Conservation (phyloP, 2,329 filamentous ascomycete genomes). For the Fusarium ambrosium region DNA sequence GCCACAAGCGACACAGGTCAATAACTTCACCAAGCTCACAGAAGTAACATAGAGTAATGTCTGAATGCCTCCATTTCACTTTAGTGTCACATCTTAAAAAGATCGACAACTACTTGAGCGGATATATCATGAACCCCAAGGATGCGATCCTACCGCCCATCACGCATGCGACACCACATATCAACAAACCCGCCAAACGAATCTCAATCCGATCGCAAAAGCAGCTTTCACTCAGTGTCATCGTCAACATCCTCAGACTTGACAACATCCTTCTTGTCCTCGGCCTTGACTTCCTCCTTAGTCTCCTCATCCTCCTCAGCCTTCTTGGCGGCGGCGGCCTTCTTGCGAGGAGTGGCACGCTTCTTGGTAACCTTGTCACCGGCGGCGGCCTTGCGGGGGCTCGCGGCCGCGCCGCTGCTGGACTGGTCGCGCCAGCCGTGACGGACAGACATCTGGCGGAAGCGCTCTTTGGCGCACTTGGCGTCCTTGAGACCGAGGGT, state of each 20-base stretch:
- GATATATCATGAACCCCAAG: conserved; percentile 11
- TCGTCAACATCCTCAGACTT: conserved; percentile 8
- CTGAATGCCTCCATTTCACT: background rate
- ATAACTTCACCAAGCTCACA: background rate
- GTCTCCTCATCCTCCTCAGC: conserved; percentile 45
- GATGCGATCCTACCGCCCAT: background rate
- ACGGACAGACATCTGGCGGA: conserved; percentile 56
- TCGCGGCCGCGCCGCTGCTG: background rate
- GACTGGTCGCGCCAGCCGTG: conserved; percentile 55
- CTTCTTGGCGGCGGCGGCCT: conserved; percentile 44
- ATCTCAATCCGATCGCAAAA: background rate
- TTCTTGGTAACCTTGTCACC: conserved; percentile 51
- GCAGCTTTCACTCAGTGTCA: conserved; percentile 3
- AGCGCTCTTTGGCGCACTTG: conserved; percentile 58
- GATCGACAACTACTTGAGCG: conserved; percentile 1
- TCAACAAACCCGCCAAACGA: background rate
- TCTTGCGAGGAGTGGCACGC: conserved; percentile 50
- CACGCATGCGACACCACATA: conserved; percentile 2
- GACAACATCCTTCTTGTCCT: conserved; percentile 5
- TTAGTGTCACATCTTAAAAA: background rate
- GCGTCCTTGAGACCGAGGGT: conserved; percentile 56
- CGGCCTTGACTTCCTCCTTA: conserved; percentile 29
- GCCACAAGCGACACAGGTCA: background rate
- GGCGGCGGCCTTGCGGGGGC: conserved; percentile 8
- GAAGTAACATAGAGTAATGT: background rate